phyloP scores from a whole-genome alignment of 2,329 filamentous ascomycete genomes.

The Akanthomyces muscarius region DNA sequence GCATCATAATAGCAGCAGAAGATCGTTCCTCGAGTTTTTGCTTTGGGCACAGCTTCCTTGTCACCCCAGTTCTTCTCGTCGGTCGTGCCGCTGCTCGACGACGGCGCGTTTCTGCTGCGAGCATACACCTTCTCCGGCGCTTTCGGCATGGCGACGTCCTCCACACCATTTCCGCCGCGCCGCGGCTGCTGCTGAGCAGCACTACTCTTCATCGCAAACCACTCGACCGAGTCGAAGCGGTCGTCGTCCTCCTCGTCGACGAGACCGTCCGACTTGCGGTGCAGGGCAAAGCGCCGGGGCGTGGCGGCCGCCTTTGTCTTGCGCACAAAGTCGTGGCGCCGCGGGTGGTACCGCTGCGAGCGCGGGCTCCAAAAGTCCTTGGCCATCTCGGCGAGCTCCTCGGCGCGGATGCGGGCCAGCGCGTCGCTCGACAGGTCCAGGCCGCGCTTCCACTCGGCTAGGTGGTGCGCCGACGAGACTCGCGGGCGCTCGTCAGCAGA shows the following conservation, averaged over 20 bases:
- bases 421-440: slow-evolving; percentile 30
- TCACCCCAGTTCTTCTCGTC: not conserved
- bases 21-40: slow-evolving; percentile 9
- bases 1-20: slow-evolving; percentile 17
- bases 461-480: slow-evolving; percentile 16
- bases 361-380: slow-evolving; percentile 40
- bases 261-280: slow-evolving; percentile 27
- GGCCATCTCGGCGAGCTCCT: slow-evolving; percentile 38
- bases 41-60: not conserved
- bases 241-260: slow-evolving; percentile 36
- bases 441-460: slow-evolving; percentile 31
- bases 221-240: slow-evolving; percentile 29
- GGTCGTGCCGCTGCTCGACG: not conserved
- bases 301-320: slow-evolving; percentile 35
- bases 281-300: slow-evolving; percentile 37
- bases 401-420: slow-evolving; percentile 31
- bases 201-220: slow-evolving; percentile 17
- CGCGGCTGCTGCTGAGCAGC: not conserved
- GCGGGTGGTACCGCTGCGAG: slow-evolving; percentile 34
- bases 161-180: not conserved
- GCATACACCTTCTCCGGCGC: not conserved
- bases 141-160: not conserved
- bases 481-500: not conserved
- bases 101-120: slow-evolving; percentile 1
- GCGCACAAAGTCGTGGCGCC: slow-evolving; percentile 37